Conservation (phyloP, 1,284 basidiomycete genomes). For the Fomitopsis betulina region DNA sequence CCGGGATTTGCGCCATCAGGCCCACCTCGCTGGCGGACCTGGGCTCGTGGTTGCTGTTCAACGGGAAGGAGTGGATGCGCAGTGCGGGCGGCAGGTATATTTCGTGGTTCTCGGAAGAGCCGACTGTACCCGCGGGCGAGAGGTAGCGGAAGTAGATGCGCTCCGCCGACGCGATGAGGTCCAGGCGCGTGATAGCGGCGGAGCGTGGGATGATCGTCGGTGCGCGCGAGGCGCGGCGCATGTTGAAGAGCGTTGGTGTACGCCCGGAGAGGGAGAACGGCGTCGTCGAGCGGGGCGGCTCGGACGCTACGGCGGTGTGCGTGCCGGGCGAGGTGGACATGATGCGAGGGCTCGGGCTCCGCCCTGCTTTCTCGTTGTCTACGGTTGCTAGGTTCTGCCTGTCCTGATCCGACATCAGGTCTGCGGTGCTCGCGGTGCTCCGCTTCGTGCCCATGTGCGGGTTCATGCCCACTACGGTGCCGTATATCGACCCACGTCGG, state of each 20-base stretch:
- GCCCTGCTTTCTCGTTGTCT: conserved; percentile 44
- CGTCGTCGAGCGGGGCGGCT: conserved; percentile 62
- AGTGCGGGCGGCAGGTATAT: conserved; percentile 91
- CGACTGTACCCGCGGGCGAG: conserved; percentile 61
- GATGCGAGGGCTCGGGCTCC: conserved; percentile 48
- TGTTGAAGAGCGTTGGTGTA: conserved; percentile 69
- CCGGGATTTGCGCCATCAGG: conserved; percentile 87
- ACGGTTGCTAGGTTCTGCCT: conserved; percentile 49
- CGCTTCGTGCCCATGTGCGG: conserved; percentile 54
- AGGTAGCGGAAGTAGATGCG: conserved; percentile 95
- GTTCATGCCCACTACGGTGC: conserved; percentile 80
- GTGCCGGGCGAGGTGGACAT: conserved; percentile 39
- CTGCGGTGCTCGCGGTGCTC: conserved; percentile 70
- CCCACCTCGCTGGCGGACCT: conserved; percentile 65
- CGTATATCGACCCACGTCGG: conserved; percentile 84
- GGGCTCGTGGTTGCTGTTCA: conserved; percentile 68
- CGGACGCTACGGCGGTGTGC: conserved; percentile 30
- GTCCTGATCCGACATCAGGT: conserved; percentile 62
- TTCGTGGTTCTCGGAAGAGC: conserved; percentile 75
- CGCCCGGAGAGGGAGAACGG: conserved; percentile 74
- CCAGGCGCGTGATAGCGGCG: conserved; percentile 83
- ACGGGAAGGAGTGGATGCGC: conserved; percentile 76
- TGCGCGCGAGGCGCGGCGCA: conserved; percentile 64
- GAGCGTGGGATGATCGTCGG: conserved; percentile 89
- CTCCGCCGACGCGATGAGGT: conserved; percentile 91